Evolutionary conservation across 2,329 filamentous ascomycete genomes (phyloP), one percentile per base, ranked within the genome.

Genomic region (Fusarium sp.): DNA sequence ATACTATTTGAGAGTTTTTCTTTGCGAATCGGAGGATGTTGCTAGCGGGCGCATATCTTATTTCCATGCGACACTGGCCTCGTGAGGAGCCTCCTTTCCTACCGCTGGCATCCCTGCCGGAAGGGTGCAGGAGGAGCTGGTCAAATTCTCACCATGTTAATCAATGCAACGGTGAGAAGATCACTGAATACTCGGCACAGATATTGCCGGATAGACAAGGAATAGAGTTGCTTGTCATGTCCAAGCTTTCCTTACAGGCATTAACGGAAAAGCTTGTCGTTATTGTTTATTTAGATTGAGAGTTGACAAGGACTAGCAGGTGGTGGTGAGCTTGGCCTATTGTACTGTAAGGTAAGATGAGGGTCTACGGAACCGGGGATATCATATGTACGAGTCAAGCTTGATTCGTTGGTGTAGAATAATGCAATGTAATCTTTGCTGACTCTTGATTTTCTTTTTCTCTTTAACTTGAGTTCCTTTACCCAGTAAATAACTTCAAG

Each of bases 161-260:
- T 24, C 28, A 31, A 23, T 63, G 37, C 33, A 46, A 65, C 44
- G 61, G 61, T 60, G 53, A 60, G 53, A 52, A 37, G 20, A 23
- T 23, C n/a, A 21, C 8, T 53, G 8, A 41, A 7, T 29, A n/a
- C 12, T 48, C 37, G 37, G 64, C 62, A 50, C n/a, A 16, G 21
- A 23, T 18, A 13, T 37, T 63, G 42, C 62, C 64, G 64, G 21
- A 15, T 33, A 29, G 44, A 42, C 43, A 23, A 50, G 39, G 50
- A 26, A 24, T 41, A 23, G 20, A 37, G 39, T 48, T 57, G 56
- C 62, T 67, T 67, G 41, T 67, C 31, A n/a, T 20, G 23, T 20
- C 60, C 64, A 68, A 68, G 65, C 64, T 64, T 68, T 68, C 21
- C 38, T 15, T 48, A 59, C 8, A 64, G 60, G 59, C 64, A 43